Evolutionary conservation across 192 early-diverging fungal genomes (phyloP).

Genomic region (Coemansia sp.): DNA sequence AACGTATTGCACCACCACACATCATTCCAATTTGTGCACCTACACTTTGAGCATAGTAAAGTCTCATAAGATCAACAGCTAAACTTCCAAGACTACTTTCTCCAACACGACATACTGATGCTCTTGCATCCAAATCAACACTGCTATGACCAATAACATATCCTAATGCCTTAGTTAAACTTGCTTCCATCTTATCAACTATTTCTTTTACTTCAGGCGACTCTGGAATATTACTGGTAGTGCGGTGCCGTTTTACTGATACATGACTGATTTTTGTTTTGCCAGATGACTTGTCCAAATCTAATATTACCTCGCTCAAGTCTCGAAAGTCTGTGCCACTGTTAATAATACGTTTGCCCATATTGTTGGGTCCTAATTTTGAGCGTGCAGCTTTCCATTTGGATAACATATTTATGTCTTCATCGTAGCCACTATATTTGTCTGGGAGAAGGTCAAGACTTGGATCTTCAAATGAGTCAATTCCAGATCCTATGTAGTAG

Average conservation of each 20-base stretch:
- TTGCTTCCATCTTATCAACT: conserved; percentile 51
- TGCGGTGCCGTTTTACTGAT: conserved; percentile 49
- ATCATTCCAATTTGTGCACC: conserved; percentile 54
- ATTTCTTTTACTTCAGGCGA: conserved; percentile 47
- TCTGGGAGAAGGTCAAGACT: conserved; percentile 3
- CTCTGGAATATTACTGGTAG: conserved; percentile 41
- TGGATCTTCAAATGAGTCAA: conserved; percentile 33
- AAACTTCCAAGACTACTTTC: conserved; percentile 67
- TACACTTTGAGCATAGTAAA: conserved; percentile 41
- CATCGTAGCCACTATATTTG: conserved; percentile 15
- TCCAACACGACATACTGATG: conserved; percentile 55
- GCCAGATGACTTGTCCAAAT: conserved; percentile 14
- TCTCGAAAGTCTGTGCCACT: conserved; percentile 71
- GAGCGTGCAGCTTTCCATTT: conserved; percentile 48
- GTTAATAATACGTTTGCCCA: conserved; percentile 59
- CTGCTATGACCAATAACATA: conserved; percentile 60
- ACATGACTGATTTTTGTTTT: conserved; percentile 12
- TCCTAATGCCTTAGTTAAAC: conserved; percentile 55
- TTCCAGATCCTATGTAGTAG: conserved; percentile 60
- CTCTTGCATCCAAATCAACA: conserved; percentile 58
- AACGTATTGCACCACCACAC: conserved; percentile 66
- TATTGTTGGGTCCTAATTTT: conserved; percentile 5
- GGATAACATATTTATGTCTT: conserved; percentile 36
- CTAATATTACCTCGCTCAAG: conserved; percentile 54
- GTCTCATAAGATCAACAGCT: conserved; percentile 63